Conservation (phyloP, 176 grass and related monocot species). For the Triticum turgidum region DNA sequence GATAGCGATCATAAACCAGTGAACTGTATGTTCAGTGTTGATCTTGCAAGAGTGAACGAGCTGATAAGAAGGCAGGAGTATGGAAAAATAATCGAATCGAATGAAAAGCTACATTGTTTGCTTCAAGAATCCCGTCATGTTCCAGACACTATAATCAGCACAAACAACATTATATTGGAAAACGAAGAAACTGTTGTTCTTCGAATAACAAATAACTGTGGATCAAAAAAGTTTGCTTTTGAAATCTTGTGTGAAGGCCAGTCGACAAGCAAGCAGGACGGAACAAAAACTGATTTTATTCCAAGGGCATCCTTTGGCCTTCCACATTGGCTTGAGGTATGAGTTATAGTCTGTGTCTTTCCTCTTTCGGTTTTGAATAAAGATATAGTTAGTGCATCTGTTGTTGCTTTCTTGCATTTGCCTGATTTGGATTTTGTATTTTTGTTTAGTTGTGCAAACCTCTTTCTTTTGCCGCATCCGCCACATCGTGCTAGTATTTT, state of each 20-base stretch:
- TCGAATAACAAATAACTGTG: conserved; percentile 70
- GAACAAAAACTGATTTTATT: conserved; percentile 47
- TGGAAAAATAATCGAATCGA: conserved; percentile 61
- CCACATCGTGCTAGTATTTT: background rate
- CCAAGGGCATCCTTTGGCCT: conserved; percentile 79
- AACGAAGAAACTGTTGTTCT: conserved; percentile 71
- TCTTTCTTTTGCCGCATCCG: background rate
- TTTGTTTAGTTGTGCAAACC: background rate
- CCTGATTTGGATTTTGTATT: background rate
- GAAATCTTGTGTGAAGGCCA: conserved; percentile 73
- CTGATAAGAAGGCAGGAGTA: conserved; percentile 72
- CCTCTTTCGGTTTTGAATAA: background rate
- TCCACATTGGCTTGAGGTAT: conserved; percentile 90
- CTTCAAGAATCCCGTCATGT: conserved; percentile 52
- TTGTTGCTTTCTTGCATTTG: background rate
- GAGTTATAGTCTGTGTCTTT: background rate
- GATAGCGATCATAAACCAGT: conserved; percentile 99
- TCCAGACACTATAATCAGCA: conserved; percentile 88
- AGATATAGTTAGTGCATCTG: background rate
- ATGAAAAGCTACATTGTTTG: conserved; percentile 46
- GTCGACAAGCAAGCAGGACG: conserved; percentile 46
- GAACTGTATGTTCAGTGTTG: conserved; percentile 81
- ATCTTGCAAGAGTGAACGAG: conserved; percentile 81
- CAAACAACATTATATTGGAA: conserved; percentile 92
- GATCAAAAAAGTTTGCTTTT: conserved; percentile 61